phyloP scores from a whole-genome alignment of 2,329 filamentous ascomycete genomes.

The Aspergillus amoenus region DNA sequence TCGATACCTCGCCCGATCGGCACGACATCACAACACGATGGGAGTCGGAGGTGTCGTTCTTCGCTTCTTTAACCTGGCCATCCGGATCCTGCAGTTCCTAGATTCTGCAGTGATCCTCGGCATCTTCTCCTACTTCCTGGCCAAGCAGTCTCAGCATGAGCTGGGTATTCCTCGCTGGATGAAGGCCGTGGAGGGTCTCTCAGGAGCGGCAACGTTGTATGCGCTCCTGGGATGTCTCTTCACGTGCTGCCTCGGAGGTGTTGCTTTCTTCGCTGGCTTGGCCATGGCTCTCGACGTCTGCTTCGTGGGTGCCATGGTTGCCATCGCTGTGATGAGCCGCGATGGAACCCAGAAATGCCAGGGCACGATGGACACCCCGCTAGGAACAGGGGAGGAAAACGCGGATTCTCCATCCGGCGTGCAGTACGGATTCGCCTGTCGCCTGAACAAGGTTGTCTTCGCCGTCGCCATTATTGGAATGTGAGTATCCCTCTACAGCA shows the following conservation, averaged over 20 bases:
- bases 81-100: slow-evolving; percentile 73
- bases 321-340: slow-evolving; percentile 73
- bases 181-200: slow-evolving; percentile 74
- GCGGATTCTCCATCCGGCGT: slow-evolving; percentile 49
- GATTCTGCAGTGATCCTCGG: slow-evolving; percentile 72
- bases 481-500: slow-evolving; percentile 47
- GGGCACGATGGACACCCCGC: slow-evolving; percentile 63
- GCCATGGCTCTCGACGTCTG: slow-evolving; percentile 73
- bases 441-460: slow-evolving; percentile 72
- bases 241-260: slow-evolving; percentile 76
- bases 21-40: slow-evolving; percentile 46
- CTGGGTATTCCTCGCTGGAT: slow-evolving; percentile 63
- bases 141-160: slow-evolving; percentile 65
- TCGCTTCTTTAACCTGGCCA: slow-evolving; percentile 66
- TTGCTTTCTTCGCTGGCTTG: slow-evolving; percentile 69
- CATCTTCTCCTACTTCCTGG: slow-evolving; percentile 82
- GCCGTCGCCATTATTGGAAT: slow-evolving; percentile 75
- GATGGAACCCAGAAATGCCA: slow-evolving; percentile 67
- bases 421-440: slow-evolving; percentile 64
- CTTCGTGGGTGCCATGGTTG: slow-evolving; percentile 77
- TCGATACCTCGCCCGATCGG: not conserved
- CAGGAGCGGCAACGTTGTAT: slow-evolving; percentile 74
- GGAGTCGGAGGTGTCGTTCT: slow-evolving; percentile 62
- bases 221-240: slow-evolving; percentile 69
- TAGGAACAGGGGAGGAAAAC: slow-evolving; percentile 63